Evolutionary conservation across 2,329 filamentous ascomycete genomes (phyloP).

Genomic region (Cladosporium sp.): DNA sequence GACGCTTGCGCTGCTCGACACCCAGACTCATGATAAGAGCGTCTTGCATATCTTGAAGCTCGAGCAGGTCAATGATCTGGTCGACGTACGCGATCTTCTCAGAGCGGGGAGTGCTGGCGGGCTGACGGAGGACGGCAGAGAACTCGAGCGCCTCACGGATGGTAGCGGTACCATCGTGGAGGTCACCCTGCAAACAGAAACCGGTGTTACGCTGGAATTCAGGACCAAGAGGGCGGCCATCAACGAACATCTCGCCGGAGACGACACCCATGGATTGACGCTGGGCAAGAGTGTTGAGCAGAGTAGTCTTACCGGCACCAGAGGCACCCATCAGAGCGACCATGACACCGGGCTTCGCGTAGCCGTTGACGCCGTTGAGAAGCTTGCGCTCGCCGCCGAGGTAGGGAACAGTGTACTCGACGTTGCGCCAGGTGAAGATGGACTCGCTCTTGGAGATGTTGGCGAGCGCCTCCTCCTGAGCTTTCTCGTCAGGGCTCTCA

Average conservation of each 20-base stretch:
- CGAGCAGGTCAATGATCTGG: constrained; percentile 59
- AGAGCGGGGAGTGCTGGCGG: constrained; percentile 45
- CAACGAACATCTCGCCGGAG: constrained; percentile 65
- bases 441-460: constrained; percentile 52
- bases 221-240: constrained; percentile 54
- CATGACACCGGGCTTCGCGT: constrained; percentile 73
- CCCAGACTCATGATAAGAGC: constrained; percentile 59
- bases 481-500: constrained; percentile 24
- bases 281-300: constrained; percentile 71
- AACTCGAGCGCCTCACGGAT: constrained; percentile 65
- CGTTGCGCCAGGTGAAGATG: constrained; percentile 65
- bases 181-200: constrained; percentile 66
- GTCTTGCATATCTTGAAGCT: constrained; percentile 60
- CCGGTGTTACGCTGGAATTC: constrained; percentile 65
- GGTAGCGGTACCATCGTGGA: constrained; percentile 62
- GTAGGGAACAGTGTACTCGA: constrained; percentile 68
- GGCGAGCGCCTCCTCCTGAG: constrained; percentile 38
- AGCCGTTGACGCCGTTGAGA: constrained; percentile 66
- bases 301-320: constrained; percentile 76
- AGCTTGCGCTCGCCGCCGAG: constrained; percentile 56
- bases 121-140: constrained; percentile 59
- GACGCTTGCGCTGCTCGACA: constrained; percentile 64
- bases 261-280: constrained; percentile 61
- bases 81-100: constrained; percentile 64
- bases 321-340: constrained; percentile 76